Base-by-base conservation (phyloP, 441 rosid genomes). In the Iberis amara region DNA sequence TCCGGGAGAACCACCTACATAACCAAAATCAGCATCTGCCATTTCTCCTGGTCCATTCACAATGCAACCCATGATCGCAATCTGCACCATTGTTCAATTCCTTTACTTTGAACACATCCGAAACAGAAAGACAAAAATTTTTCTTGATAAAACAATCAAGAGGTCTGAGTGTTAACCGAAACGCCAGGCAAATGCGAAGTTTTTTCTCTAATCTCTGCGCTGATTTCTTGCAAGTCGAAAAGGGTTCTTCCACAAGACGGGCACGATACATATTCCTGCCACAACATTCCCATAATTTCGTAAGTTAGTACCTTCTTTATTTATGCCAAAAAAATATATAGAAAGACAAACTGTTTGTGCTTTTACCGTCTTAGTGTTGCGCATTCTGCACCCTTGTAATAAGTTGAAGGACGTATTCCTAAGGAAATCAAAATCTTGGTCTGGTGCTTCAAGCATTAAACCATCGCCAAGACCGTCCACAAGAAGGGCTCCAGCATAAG, bases 161-260 rank as follows among this genome's bases (percentile, higher is more conserved):
- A 28, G 62, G 57, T 47, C 12, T 28, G 24, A 18, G 57, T 62
- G 4, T 27, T 51, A 76, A 90, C 98, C 69, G 98, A 88, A 66
- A 91, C 95, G 40, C 98, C 98, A 8, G 98, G 98, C 75, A 91
- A 78, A 68, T 91, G 98, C 0, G 80, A 83, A 39, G 98, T 91
- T 80, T 79, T 88, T 56, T 80, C 89, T 55, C 98, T 69, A 36
- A 91, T 91, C 65, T 91, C 68, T n/a, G 98, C 98, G 32, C 95
- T 88, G 62, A 91, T 78, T 71, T 83, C 96, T 78, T 91, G 98
- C 54, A 91, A 86, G 74, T 91, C 96, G 45, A 91, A 88, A 66
- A 91, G 70, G 2, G 98, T 91, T 78, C 98, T 80, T 47, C 98
- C 96, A 28, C 98, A 91, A n/a, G 98, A 91, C n/a, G 96, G 98